Evolutionary conservation across 1,139 yeast species (phyloP).

Genomic region (Kodamaea suecica): DNA sequence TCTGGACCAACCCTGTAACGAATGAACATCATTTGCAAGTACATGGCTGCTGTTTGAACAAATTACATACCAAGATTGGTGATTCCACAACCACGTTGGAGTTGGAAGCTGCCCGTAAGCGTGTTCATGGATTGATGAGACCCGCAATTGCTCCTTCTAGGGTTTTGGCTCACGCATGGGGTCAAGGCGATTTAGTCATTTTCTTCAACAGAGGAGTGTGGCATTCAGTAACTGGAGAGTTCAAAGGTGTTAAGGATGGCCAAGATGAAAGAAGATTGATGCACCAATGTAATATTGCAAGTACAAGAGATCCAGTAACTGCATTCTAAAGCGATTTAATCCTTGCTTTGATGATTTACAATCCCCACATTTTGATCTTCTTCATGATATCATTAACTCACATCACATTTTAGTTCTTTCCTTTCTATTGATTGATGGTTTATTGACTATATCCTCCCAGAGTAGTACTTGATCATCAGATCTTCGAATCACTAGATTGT

Average conservation of each 20-base stretch:
- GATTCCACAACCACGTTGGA: conserved; percentile 49
- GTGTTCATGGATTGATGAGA: conserved; percentile 69
- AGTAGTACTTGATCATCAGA: too few relatives aligned
- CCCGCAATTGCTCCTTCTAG: conserved; percentile 76
- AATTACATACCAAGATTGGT: conserved; percentile 56
- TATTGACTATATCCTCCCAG: too few relatives aligned
- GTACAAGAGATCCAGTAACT: conserved; percentile 61
- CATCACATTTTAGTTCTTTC: too few relatives aligned
- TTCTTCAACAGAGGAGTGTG: conserved; percentile 86
- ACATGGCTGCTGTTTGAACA: conserved; percentile 81
- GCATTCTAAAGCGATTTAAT: too few relatives aligned
- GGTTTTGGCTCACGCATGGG: conserved; percentile 81
- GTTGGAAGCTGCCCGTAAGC: conserved; percentile 68
- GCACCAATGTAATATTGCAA: conserved; percentile 92
- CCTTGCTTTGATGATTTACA: too few relatives aligned
- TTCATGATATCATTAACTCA: too few relatives aligned
- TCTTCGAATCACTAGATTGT: too few relatives aligned
- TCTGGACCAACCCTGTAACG: conserved; percentile 91
- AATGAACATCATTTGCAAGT: conserved; percentile 78
- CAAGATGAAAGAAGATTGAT: conserved; percentile 74
- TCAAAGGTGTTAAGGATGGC: conserved; percentile 48
- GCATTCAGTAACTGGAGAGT: conserved; percentile 89
- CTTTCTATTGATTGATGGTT: too few relatives aligned
- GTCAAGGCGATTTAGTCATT: conserved; percentile 76
- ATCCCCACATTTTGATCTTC: neutral